phyloP scores from a whole-genome alignment of 2,329 filamentous ascomycete genomes.

The Balansia obtecta region DNA sequence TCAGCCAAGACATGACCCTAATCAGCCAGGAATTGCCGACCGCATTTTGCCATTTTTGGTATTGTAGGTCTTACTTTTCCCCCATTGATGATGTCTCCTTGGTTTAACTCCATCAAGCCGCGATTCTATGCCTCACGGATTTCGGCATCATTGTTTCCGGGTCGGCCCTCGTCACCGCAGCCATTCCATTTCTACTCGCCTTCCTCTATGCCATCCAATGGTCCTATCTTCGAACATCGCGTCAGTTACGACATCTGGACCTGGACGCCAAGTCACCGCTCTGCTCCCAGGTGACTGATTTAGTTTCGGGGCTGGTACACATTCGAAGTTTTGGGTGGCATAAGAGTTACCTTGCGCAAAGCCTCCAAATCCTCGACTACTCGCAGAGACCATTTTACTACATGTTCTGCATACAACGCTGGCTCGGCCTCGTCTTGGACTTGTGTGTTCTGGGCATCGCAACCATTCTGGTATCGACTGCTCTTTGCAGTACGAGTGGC shows the following conservation, averaged over 20 bases:
- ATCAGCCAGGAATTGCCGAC: constrained; percentile 4
- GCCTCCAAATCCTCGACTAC: not conserved
- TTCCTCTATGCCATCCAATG: constrained; percentile 9
- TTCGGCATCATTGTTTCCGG: constrained; percentile 24
- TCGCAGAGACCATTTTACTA: not conserved
- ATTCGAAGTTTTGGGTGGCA: constrained; percentile 16
- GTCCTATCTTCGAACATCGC: constrained; percentile 33
- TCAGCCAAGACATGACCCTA: constrained; percentile 7
- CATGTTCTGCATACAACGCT: not conserved
- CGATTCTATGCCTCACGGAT: not conserved
- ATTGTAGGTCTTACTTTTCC: not conserved
- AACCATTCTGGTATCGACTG: not conserved
- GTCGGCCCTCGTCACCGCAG: constrained; percentile 30
- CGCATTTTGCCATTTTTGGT: not conserved
- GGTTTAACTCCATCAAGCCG: not conserved
- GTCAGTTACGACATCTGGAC: constrained; percentile 41
- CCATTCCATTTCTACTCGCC: constrained; percentile 29
- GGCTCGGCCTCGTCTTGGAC: not conserved
- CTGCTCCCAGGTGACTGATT: constrained; percentile 26
- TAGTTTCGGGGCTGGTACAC: constrained; percentile 14
- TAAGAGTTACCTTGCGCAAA: not conserved
- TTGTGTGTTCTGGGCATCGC: not conserved
- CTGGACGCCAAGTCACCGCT: constrained; percentile 39
- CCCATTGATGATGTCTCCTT: not conserved
- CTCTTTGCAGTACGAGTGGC: not conserved